These are phyloP conservation scores for Hemerocallis citrina DNA, from an alignment of 106 monocot species.

Conservation along the genomic window DNA sequence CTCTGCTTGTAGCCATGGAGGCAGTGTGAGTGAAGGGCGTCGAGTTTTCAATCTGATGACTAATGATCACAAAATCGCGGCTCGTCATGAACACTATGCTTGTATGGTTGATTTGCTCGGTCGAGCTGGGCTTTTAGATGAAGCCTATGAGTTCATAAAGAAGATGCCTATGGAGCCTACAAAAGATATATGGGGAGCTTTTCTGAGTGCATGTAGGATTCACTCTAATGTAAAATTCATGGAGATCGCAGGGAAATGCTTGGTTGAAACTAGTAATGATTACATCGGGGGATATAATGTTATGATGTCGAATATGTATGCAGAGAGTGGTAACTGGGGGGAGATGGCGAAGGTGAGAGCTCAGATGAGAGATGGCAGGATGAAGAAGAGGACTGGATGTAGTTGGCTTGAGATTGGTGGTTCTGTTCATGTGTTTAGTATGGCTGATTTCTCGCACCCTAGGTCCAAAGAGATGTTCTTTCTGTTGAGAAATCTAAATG, in stretches of 20 bases:
- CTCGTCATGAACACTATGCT: constrained; percentile 23
- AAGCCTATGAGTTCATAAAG: constrained; percentile 26
- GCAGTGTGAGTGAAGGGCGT: constrained; percentile 23
- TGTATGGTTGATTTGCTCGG: constrained; percentile 41
- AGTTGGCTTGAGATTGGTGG: constrained; percentile 29
- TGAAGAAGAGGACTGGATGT: constrained; percentile 26
- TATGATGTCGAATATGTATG: constrained; percentile 11
- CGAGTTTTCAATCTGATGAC: constrained; percentile 23
- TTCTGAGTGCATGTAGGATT: constrained; percentile 27
- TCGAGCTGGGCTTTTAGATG: constrained; percentile 18
- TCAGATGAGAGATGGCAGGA: constrained; percentile 12
- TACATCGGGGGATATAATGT: constrained; percentile 17
- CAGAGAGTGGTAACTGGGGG: constrained; percentile 11
- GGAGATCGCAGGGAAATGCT: constrained; percentile 19
- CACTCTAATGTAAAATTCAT: constrained; percentile 19
- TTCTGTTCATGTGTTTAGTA: constrained; percentile 22
- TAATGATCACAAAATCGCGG: constrained; percentile 6
- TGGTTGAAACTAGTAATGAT: constrained; percentile 23
- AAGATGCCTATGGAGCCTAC: constrained; percentile 21
- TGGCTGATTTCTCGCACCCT: constrained; percentile 5
- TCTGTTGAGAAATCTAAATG: constrained; percentile 3
- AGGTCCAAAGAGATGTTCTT: not conserved
- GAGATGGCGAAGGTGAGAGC: constrained; percentile 19
- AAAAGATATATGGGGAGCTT: constrained; percentile 20
- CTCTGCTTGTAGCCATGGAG: constrained; percentile 42